Conservation (phyloP, 1,284 basidiomycete species). For the Sporisorium scitamineum region DNA sequence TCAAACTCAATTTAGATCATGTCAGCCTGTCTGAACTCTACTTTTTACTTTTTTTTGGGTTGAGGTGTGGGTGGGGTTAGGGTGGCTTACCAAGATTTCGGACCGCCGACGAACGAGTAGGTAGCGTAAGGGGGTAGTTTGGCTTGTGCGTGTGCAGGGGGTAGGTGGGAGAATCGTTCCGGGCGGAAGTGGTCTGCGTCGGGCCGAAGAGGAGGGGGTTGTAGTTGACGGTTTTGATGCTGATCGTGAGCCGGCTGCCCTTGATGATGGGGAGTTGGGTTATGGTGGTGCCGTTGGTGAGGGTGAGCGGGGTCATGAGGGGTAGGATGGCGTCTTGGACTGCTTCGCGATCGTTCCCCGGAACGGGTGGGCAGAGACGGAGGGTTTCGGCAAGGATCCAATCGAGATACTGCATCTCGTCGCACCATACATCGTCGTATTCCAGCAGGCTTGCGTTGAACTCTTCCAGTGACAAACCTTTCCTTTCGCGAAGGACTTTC, state of each 20-base stretch:
- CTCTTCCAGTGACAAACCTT: conserved; percentile 38
- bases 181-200: conserved; percentile 61
- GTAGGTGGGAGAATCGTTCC: conserved; percentile 59
- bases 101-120: conserved; percentile 52
- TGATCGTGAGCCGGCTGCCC: conserved; percentile 55
- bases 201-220: conserved; percentile 53
- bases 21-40: no score
- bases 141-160: conserved; percentile 26
- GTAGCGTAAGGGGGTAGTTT: conserved; percentile 49
- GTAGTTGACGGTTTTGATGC: conserved; percentile 57
- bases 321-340: conserved; percentile 50
- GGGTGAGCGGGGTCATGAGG: conserved; percentile 62
- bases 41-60: no score
- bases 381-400: conserved; percentile 57
- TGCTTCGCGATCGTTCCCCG: conserved; percentile 56
- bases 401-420: conserved; percentile 55
- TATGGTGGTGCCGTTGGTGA: conserved; percentile 68
- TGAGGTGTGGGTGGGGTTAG: no score
- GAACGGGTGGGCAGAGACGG: conserved; percentile 59
- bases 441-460: conserved; percentile 21
- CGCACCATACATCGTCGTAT: conserved; percentile 52
- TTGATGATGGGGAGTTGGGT: conserved; percentile 50
- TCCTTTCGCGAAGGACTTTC: conserved; percentile 16
- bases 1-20: no score
- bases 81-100: conserved; percentile 41